Evolutionary conservation across 305 asterid genomes (phyloP).

Genomic region (Coffea humblotiana): DNA sequence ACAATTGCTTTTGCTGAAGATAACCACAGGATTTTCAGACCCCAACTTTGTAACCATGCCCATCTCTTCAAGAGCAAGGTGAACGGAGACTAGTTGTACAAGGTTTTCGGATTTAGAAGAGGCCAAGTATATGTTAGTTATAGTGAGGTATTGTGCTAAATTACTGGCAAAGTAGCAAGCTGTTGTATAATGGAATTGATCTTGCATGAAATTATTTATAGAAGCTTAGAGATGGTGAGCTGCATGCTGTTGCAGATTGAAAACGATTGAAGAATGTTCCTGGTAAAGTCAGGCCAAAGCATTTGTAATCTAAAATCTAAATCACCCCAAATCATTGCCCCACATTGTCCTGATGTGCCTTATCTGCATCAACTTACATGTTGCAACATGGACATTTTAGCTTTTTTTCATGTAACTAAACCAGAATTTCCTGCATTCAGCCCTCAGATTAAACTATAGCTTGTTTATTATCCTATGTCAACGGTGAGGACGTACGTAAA

Average conservation of each 20-base stretch:
- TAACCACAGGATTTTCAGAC: constrained; percentile 42
- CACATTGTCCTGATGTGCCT: not conserved
- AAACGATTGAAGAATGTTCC: constrained; percentile 7
- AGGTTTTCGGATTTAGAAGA: not conserved
- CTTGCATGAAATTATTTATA: constrained; percentile 6
- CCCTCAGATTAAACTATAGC: not conserved
- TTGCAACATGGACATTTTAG: not conserved
- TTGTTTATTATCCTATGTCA: not conserved
- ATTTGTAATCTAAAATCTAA: not conserved
- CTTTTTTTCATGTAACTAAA: not conserved
- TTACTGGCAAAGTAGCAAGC: not conserved
- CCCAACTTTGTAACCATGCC: constrained; percentile 40
- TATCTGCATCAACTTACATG: not conserved
- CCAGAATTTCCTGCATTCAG: not conserved
- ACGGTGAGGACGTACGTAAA: too few relatives aligned
- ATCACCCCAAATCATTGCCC: not conserved
- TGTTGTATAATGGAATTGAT: not conserved
- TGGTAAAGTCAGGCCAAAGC: not conserved
- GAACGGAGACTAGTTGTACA: not conserved
- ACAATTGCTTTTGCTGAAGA: constrained; percentile 66
- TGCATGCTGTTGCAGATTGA: not conserved
- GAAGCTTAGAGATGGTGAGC: not conserved
- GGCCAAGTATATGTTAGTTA: not conserved
- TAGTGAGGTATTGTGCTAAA: not conserved
- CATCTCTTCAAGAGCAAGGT: constrained; percentile 25